Evolutionary conservation across 148 eudicot genomes (phyloP).

Genomic region (Rhododendron ovatum): DNA sequence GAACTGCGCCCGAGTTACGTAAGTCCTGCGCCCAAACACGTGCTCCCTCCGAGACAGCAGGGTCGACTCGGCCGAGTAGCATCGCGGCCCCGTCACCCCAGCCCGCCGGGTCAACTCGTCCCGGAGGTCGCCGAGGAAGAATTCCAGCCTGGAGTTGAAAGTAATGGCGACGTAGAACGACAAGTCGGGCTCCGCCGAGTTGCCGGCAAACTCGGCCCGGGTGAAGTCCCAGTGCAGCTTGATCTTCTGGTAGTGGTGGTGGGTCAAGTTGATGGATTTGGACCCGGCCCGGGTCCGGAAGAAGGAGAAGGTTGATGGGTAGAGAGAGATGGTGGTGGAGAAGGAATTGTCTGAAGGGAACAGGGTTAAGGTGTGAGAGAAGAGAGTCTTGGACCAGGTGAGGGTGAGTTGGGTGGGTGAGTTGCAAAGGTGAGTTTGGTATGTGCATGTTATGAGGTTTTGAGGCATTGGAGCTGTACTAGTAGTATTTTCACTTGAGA

Average conservation of each 20-base stretch:
- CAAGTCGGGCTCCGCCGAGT: slow-evolving; percentile 57
- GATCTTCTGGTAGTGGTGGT: slow-evolving; percentile 17
- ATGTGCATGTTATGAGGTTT: slow-evolving; percentile 50
- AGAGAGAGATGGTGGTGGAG: slow-evolving; percentile 48
- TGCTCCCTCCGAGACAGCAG: slow-evolving; percentile 49
- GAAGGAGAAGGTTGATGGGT: slow-evolving; percentile 34
- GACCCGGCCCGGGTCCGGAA: slow-evolving; percentile 45
- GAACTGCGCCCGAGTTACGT: slow-evolving; percentile 32
- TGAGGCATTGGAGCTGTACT: slow-evolving; percentile 15
- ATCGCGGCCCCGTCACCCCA: neutral
- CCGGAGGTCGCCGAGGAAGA: slow-evolving; percentile 39
- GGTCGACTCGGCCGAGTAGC: slow-evolving; percentile 10
- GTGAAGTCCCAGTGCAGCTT: slow-evolving; percentile 58
- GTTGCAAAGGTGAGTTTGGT: slow-evolving; percentile 38
- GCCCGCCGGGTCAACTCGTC: slow-evolving; percentile 35
- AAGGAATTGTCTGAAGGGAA: slow-evolving; percentile 32
- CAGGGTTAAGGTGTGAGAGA: slow-evolving; percentile 46
- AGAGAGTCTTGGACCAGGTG: slow-evolving; percentile 52
- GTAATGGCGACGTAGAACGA: slow-evolving; percentile 41
- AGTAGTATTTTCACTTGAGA: neutral
- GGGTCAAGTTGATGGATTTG: slow-evolving; percentile 27
- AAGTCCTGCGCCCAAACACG: slow-evolving; percentile 44
- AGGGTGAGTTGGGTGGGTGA: slow-evolving; percentile 45
- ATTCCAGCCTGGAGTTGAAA: slow-evolving; percentile 30
- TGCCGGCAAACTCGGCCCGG: slow-evolving; percentile 28